Percentiles rank a stretch among this genome's conserved stretches.
Conservation (phyloP, 1,284 basidiomycete species). For the Taiwanofungus camphoratus region DNA sequence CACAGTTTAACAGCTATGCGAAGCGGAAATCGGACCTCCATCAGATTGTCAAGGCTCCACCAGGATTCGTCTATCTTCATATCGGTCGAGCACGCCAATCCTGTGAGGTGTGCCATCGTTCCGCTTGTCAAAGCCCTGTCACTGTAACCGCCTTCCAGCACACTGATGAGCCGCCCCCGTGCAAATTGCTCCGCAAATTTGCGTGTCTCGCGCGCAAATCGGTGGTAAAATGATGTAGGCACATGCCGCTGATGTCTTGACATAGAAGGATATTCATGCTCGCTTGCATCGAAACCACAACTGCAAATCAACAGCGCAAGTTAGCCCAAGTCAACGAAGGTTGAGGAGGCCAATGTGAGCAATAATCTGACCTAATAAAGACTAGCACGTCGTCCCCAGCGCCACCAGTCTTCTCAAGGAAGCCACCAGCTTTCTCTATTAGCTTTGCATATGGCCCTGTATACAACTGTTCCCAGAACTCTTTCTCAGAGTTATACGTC, state of each 20-base stretch:
- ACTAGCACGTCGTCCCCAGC: constrained; percentile 71
- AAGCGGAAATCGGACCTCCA: constrained; percentile 41
- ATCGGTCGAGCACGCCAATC: constrained; percentile 42
- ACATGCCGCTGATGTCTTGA: constrained; percentile 89
- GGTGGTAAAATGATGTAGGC: constrained; percentile 82
- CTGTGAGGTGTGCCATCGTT: constrained; percentile 72
- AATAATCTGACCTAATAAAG: constrained; percentile 80
- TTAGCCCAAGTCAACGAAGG: no score
- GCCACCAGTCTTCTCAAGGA: constrained; percentile 63
- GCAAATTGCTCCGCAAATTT: constrained; percentile 65
- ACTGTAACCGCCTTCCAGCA: constrained; percentile 94
- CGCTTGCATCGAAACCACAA: constrained; percentile 90
- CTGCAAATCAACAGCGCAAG: no score
- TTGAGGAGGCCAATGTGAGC: background rate
- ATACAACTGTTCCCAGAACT: constrained; percentile 80
- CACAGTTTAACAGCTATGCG: background rate
- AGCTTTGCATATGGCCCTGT: constrained; percentile 62
- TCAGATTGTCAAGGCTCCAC: constrained; percentile 67
- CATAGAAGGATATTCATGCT: constrained; percentile 91
- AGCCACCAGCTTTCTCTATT: constrained; percentile 69
- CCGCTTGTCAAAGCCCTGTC: constrained; percentile 84
- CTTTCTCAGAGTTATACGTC: constrained; percentile 63
- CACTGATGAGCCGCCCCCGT: constrained; percentile 72
- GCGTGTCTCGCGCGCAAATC: constrained; percentile 74
- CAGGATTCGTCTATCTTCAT: constrained; percentile 46